Conservation (phyloP, 495 filamentous ascomycete genomes). For the Neurospora tetrasperma region DNA sequence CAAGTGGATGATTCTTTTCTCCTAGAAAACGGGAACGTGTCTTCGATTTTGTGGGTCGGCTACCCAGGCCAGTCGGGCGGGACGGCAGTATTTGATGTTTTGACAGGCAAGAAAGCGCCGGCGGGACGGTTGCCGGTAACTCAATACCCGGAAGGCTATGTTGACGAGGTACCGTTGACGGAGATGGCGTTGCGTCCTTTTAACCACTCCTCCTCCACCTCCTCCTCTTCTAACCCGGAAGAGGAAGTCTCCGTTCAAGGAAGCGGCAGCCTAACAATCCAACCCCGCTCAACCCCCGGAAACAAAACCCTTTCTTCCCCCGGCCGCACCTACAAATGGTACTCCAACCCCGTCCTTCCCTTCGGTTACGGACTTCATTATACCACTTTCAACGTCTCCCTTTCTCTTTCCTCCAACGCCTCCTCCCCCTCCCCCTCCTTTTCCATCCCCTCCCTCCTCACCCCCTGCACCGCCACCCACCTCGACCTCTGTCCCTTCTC, state of each 20-base stretch:
- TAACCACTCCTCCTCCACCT: not conserved
- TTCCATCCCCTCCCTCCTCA: conserved; percentile 14
- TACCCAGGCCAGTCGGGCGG: conserved; percentile 46
- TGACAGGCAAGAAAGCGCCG: conserved; percentile 41
- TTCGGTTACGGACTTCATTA: conserved; percentile 41
- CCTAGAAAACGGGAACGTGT: conserved; percentile 38
- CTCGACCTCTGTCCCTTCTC: conserved; percentile 35
- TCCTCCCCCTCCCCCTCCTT: conserved; percentile 10
- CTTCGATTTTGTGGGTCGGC: conserved; percentile 39
- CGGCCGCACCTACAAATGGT: conserved; percentile 35
- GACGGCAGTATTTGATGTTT: conserved; percentile 35
- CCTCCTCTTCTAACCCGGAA: not conserved
- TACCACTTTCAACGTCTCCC: conserved; percentile 36
- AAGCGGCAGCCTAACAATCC: not conserved
- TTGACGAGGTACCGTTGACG: conserved; percentile 26
- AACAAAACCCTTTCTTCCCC: conserved; percentile 16
- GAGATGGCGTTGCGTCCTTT: conserved; percentile 30
- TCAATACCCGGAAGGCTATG: conserved; percentile 31
- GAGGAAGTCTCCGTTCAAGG: not conserved
- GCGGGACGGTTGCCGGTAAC: conserved; percentile 51
- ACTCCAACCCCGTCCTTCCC: conserved; percentile 22
- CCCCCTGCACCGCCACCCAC: conserved; percentile 15
- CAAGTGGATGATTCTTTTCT: conserved; percentile 43
- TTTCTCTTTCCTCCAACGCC: conserved; percentile 15
- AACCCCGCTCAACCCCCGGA: not conserved